These are phyloP conservation scores for Cadophora sp. DNA, from an alignment of 2,329 filamentous ascomycete species.

Conservation along the genomic window DNA sequence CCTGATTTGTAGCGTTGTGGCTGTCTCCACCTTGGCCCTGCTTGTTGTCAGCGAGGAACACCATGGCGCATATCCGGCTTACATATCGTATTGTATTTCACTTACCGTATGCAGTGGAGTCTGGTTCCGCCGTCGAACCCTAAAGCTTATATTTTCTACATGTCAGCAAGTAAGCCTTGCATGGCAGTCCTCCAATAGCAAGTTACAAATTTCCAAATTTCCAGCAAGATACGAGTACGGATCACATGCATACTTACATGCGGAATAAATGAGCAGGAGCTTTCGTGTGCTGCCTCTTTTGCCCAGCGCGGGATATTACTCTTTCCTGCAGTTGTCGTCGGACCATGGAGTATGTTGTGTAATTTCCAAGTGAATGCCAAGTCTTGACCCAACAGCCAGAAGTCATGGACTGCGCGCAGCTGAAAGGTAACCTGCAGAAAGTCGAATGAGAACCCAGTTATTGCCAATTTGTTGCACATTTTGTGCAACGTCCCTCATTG, in stretches of 20 bases:
- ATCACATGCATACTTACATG: neutral
- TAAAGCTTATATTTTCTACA: neutral
- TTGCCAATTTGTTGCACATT: neutral
- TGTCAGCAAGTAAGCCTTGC: slow-evolving; percentile 3
- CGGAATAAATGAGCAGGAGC: neutral
- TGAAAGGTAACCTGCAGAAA: neutral
- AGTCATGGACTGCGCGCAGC: neutral
- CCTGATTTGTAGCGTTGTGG: neutral
- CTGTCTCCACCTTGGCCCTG: slow-evolving; percentile 4
- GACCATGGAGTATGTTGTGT: neutral
- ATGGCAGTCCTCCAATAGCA: neutral
- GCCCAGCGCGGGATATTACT: neutral
- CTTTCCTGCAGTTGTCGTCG: neutral
- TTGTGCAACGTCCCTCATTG: neutral
- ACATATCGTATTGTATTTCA: neutral
- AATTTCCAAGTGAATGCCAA: neutral
- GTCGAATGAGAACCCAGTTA: neutral
- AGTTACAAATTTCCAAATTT: neutral
- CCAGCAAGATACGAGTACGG: too few species aligned
- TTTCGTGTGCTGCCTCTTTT: neutral
- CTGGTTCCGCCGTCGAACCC: neutral
- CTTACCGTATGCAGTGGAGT: neutral
- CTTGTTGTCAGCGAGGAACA: neutral
- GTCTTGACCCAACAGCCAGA: neutral
- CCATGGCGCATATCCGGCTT: neutral